phyloP scores from a whole-genome alignment of 2,329 filamentous ascomycete species.

The Penicillium sp. region DNA sequence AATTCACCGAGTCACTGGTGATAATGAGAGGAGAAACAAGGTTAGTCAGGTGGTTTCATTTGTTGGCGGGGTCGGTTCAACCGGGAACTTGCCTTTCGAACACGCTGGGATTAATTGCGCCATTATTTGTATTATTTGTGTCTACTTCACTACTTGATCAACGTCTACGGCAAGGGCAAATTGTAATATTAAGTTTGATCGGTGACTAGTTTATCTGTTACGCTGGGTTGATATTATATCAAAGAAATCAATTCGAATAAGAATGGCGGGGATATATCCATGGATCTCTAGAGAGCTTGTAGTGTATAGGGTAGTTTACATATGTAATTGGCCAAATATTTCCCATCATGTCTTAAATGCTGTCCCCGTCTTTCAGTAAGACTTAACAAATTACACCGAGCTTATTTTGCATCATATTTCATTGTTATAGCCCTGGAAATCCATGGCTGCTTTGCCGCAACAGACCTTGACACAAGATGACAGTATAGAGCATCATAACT shows the following conservation, averaged over 20 bases:
- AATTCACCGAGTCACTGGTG: background rate
- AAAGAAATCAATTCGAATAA: background rate
- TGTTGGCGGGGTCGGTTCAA: constrained; percentile 12
- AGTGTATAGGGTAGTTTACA: background rate
- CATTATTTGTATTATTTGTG: background rate
- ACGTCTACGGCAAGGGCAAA: too few species aligned
- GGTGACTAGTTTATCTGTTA: background rate
- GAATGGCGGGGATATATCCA: background rate
- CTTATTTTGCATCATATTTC: too few species aligned
- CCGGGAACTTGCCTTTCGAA: constrained; percentile 4
- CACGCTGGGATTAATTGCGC: background rate
- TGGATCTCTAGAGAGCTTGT: background rate
- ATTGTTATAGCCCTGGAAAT: background rate
- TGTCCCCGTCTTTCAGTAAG: too few species aligned
- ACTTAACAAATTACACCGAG: too few species aligned
- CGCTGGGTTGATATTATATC: background rate
- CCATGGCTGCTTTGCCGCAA: background rate
- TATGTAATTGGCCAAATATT: too few species aligned
- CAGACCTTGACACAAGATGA: background rate
- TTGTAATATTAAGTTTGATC: background rate
- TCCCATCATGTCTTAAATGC: background rate
- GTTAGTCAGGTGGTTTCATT: constrained; percentile 5
- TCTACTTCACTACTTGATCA: background rate
- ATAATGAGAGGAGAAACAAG: background rate
- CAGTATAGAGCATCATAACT: background rate